Evolutionary conservation across 495 filamentous ascomycete genomes (phyloP).

Genomic region (Talaromyces nanjingensis): DNA sequence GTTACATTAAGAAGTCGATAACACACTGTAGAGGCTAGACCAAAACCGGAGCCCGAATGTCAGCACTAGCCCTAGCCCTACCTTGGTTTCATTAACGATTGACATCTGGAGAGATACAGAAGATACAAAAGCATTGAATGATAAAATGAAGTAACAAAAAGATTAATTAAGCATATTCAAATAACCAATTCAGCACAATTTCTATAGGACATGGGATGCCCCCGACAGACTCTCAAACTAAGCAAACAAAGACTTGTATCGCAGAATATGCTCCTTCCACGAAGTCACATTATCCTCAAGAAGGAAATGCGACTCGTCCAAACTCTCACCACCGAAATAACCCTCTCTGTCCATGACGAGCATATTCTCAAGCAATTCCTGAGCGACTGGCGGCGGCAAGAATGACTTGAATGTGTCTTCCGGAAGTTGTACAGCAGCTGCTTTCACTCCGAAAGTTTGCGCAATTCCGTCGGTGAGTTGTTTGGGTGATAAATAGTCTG

Average conservation of each 20-base stretch:
- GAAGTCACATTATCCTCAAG: conserved; percentile 4
- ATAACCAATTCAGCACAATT: neutral
- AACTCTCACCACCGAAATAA: conserved; percentile 38
- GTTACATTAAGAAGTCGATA: neutral
- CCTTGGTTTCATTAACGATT: neutral
- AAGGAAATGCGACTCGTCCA: conserved; percentile 4
- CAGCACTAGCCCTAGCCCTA: neutral
- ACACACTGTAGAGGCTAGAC: neutral
- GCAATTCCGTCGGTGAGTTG: conserved; percentile 44
- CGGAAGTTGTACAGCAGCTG: conserved; percentile 32
- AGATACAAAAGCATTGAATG: neutral
- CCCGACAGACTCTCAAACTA: neutral
- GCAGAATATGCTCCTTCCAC: conserved; percentile 3
- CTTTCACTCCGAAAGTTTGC: conserved; percentile 39
- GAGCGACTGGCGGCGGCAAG: conserved; percentile 30
- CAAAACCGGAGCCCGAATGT: neutral
- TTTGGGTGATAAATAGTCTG: conserved; percentile 40
- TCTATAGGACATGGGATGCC: neutral
- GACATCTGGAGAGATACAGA: neutral
- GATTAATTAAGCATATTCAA: neutral
- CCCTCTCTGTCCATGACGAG: conserved; percentile 40
- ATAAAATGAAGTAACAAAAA: neutral
- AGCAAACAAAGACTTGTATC: neutral
- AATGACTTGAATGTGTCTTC: conserved; percentile 39
- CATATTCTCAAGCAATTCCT: conserved; percentile 51